Percentiles rank a stretch among this genome's conserved stretches.
These are phyloP conservation scores for Cryphonectria naterciae DNA, from an alignment of 2,329 filamentous ascomycete species.

Conservation along the genomic window DNA sequence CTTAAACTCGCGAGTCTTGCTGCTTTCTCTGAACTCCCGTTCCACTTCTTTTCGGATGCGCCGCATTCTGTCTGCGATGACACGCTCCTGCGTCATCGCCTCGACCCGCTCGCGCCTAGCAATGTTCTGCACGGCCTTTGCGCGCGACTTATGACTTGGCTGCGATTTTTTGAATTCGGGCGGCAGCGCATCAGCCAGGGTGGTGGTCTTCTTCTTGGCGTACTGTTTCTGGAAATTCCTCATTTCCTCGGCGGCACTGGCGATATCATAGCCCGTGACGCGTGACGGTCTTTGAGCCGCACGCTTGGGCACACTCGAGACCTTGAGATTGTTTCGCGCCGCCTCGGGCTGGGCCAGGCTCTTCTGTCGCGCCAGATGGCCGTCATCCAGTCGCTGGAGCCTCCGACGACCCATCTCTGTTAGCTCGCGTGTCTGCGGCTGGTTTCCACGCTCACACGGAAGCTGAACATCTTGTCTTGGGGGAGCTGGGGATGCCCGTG, in stretches of 20 bases:
- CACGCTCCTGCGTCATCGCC: background rate
- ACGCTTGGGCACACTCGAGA: background rate
- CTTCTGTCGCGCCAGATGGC: background rate
- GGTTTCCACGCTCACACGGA: background rate
- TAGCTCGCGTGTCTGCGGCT: background rate
- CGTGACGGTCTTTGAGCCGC: background rate
- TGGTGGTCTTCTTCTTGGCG: conserved; percentile 2
- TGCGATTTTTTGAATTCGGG: conserved; percentile 6
- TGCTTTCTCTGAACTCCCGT: background rate
- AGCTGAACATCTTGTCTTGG: background rate
- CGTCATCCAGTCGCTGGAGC: background rate
- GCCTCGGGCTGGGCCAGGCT: background rate
- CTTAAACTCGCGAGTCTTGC: conserved; percentile 10
- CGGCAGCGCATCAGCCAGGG: conserved; percentile 7
- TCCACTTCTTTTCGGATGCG: conserved; percentile 8
- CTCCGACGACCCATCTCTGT: background rate
- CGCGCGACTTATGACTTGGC: background rate
- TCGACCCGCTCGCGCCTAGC: background rate
- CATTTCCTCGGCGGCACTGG: background rate
- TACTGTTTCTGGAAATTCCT: background rate
- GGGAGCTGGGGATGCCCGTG: background rate
- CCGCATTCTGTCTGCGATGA: background rate
- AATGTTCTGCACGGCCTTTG: background rate
- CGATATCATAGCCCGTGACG: conserved; percentile 6
- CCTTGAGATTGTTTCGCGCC: background rate